phyloP scores from a whole-genome alignment of 2,329 filamentous ascomycete species.

The Metarhizium album region DNA sequence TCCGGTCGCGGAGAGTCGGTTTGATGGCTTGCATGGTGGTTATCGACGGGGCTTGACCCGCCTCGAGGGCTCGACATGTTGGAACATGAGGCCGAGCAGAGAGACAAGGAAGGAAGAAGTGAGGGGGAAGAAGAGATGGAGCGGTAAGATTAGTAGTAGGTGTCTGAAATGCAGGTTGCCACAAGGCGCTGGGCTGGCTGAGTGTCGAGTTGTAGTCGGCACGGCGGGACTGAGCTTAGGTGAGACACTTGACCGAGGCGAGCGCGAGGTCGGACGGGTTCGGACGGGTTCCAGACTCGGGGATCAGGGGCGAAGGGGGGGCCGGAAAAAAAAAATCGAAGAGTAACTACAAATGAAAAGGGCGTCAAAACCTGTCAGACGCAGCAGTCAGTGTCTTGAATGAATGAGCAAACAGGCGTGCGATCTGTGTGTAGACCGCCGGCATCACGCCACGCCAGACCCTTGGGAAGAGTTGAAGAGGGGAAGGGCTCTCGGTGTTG shows the following conservation, averaged over 20 bases:
- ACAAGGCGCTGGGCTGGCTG: background rate
- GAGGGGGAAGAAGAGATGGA: background rate
- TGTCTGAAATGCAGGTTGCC: background rate
- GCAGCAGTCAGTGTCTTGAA: background rate
- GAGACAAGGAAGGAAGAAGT: background rate
- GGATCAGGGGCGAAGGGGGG: no score
- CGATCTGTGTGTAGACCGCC: no score
- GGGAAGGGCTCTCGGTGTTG: background rate
- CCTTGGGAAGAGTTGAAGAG: no score
- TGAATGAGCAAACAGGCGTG: background rate
- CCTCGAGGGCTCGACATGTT: constrained; percentile 23
- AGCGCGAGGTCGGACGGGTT: background rate
- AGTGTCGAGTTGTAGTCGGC: background rate
- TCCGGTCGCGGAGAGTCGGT: background rate
- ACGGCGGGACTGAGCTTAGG: constrained; percentile 3
- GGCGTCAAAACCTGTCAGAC: no score
- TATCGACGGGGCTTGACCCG: constrained; percentile 13
- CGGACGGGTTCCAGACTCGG: background rate
- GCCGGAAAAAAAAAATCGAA: no score
- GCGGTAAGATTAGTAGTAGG: background rate
- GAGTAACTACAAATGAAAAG: no score
- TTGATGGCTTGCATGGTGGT: constrained; percentile 5
- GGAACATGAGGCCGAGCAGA: constrained; percentile 12
- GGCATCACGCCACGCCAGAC: background rate
- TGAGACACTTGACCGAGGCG: background rate